These are phyloP conservation scores for Phaeolepiota aurea DNA, from an alignment of 768 basidiomycete species.

Conservation along the genomic window DNA sequence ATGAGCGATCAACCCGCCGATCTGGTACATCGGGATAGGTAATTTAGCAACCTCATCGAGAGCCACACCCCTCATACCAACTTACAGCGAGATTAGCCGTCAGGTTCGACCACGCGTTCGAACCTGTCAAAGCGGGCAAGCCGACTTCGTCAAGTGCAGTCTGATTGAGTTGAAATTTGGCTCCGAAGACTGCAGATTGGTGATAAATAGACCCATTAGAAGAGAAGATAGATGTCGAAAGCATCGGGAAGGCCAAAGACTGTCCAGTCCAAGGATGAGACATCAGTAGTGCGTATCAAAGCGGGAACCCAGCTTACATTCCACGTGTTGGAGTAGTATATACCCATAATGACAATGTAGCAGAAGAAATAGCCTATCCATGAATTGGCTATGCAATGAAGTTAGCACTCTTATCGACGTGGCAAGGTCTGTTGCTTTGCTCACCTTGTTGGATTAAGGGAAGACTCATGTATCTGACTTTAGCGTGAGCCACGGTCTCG, in stretches of 20 bases:
- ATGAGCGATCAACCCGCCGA: constrained; percentile 53
- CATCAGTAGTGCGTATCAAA: not conserved
- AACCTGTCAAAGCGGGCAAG: constrained; percentile 21
- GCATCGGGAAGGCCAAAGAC: constrained; percentile 32
- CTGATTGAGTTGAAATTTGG: constrained; percentile 25
- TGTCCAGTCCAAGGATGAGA: constrained; percentile 4
- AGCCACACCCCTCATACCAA: no score
- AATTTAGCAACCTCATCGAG: no score
- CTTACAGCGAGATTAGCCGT: constrained; percentile 36
- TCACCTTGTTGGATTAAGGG: not conserved
- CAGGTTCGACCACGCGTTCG: constrained; percentile 27
- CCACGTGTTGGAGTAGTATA: constrained; percentile 37
- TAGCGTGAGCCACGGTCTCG: no score
- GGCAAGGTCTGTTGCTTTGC: not conserved
- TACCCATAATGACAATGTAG: constrained; percentile 27
- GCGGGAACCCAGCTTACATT: constrained; percentile 15
- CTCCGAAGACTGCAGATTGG: constrained; percentile 28
- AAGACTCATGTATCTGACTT: not conserved
- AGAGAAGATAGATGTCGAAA: constrained; percentile 31
- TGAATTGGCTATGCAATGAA: constrained; percentile 24
- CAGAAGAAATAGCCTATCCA: constrained; percentile 30
- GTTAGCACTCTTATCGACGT: not conserved
- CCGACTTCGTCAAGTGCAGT: constrained; percentile 27
- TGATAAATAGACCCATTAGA: constrained; percentile 27
- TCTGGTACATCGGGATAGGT: no score